These are phyloP conservation scores for Marasmius oreades DNA, from an alignment of 1,284 basidiomycete species.

Conservation along the genomic window DNA sequence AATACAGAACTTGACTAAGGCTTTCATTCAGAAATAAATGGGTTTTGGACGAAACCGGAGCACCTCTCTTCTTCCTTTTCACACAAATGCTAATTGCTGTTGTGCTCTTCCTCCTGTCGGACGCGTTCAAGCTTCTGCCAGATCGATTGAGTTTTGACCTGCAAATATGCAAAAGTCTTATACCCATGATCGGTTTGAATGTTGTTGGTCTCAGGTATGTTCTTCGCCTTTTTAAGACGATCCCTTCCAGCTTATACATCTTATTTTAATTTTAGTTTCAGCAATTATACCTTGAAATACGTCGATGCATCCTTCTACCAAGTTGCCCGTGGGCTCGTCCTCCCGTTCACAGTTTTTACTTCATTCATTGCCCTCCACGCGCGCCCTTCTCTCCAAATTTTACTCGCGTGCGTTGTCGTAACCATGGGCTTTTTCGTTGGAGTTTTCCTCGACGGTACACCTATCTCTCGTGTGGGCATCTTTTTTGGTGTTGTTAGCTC, in stretches of 20 bases:
- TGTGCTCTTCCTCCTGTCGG: slow-evolving; percentile 63
- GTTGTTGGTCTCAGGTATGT: slow-evolving; percentile 74
- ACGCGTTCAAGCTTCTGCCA: slow-evolving; percentile 58
- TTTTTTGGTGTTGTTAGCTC: slow-evolving; percentile 76
- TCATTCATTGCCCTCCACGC: slow-evolving; percentile 70
- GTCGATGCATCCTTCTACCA: slow-evolving; percentile 93
- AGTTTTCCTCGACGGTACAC: slow-evolving; percentile 71
- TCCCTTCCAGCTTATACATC: neutral
- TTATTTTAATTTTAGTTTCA: slow-evolving; percentile 51
- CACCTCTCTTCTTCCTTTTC: slow-evolving; percentile 85
- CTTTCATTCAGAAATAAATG: slow-evolving; percentile 67
- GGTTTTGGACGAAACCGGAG: slow-evolving; percentile 64
- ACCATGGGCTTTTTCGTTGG: slow-evolving; percentile 84
- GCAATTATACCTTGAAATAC: slow-evolving; percentile 88
- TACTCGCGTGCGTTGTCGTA: slow-evolving; percentile 70
- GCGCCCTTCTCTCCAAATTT: slow-evolving; percentile 69
- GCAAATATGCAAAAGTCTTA: slow-evolving; percentile 64
- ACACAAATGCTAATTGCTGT: slow-evolving; percentile 78
- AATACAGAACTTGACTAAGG: neutral
- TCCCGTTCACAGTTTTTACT: slow-evolving; percentile 82
- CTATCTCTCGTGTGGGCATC: slow-evolving; percentile 61
- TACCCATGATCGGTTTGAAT: slow-evolving; percentile 71
- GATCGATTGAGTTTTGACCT: slow-evolving; percentile 59
- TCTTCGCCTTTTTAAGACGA: neutral
- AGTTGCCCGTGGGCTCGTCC: slow-evolving; percentile 81